phyloP scores from a whole-genome alignment of 495 filamentous ascomycete species.

The Penicillium dipodomyicola region DNA sequence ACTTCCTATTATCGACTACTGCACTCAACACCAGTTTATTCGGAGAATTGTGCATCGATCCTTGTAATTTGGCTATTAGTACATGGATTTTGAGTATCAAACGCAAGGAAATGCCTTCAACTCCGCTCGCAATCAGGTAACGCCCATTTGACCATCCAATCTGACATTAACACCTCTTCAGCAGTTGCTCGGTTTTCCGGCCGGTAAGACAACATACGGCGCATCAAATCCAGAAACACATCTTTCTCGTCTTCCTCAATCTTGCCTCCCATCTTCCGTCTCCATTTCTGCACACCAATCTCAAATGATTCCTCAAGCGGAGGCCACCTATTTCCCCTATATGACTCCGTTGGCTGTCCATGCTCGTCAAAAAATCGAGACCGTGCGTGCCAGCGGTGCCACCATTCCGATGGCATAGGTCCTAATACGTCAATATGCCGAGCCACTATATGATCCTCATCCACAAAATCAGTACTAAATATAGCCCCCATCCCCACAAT shows the following conservation, averaged over 20 bases:
- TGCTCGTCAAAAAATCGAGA: slow-evolving; percentile 26
- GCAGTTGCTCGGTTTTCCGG: slow-evolving; percentile 25
- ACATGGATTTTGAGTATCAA: background rate
- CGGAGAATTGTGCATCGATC: background rate
- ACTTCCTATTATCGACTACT: too few relatives aligned
- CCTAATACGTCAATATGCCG: slow-evolving; percentile 36
- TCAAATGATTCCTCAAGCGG: slow-evolving; percentile 31
- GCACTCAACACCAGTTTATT: background rate
- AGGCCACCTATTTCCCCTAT: slow-evolving; percentile 23
- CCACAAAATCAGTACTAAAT: slow-evolving; percentile 29
- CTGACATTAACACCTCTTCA: slow-evolving; percentile 25
- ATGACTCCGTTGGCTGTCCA: slow-evolving; percentile 21
- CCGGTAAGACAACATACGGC: slow-evolving; percentile 26
- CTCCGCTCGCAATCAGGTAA: slow-evolving; percentile 19
- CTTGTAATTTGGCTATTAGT: background rate
- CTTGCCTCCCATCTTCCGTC: slow-evolving; percentile 21
- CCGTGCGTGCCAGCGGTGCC: slow-evolving; percentile 30
- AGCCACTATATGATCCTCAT: slow-evolving; percentile 26
- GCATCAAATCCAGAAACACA: slow-evolving; percentile 35
- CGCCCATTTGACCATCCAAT: slow-evolving; percentile 32
- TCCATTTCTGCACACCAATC: slow-evolving; percentile 26
- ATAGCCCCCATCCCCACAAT: slow-evolving; percentile 38
- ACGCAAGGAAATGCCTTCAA: background rate
- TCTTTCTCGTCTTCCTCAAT: slow-evolving; percentile 22
- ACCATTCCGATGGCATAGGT: slow-evolving; percentile 33